Percentiles rank a stretch among this genome's conserved stretches.
Evolutionary conservation across 176 grass and related monocot species (phyloP).

Genomic region (Oryza nivara): DNA sequence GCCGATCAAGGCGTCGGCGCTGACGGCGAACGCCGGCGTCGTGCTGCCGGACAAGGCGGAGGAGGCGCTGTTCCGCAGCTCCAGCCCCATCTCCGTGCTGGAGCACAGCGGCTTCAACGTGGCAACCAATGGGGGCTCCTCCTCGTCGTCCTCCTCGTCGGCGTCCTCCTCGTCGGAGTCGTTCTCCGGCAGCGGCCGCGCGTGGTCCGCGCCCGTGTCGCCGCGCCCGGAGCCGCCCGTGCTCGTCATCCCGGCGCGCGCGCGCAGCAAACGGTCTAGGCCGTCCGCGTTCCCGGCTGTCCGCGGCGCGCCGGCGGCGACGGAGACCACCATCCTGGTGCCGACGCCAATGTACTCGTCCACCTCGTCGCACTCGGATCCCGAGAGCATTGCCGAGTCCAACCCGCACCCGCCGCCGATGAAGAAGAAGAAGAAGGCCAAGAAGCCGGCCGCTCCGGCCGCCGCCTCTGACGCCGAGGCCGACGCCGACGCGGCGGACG

Average conservation of each 20-base stretch:
- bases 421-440: slow-evolving; percentile 83
- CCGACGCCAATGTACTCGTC: slow-evolving; percentile 50
- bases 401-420: slow-evolving; percentile 39
- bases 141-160: slow-evolving; percentile 67
- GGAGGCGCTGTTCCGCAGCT: slow-evolving; percentile 68
- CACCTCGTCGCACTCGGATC: slow-evolving; percentile 47
- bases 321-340: slow-evolving; percentile 51
- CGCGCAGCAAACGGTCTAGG: slow-evolving; percentile 87
- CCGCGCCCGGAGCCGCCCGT: slow-evolving; percentile 57
- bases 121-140: slow-evolving; percentile 29
- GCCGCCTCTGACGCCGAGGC: slow-evolving; percentile 29
- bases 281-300: slow-evolving; percentile 48
- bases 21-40: slow-evolving; percentile 37
- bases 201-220: slow-evolving; percentile 46
- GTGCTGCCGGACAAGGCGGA: slow-evolving; percentile 47
- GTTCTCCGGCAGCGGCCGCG: slow-evolving; percentile 47
- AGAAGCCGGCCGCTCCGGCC: slow-evolving; percentile 38
- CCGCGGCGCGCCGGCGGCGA: slow-evolving; percentile 21
- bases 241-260: slow-evolving; percentile 61
- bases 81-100: slow-evolving; percentile 86
- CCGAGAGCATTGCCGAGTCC: slow-evolving; percentile 71
- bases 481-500: slow-evolving; percentile 28
- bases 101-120: slow-evolving; percentile 55
- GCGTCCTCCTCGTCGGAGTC: slow-evolving; percentile 68
- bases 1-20: slow-evolving; percentile 40